Percentiles rank a stretch among this genome's conserved stretches.
Evolutionary conservation across 441 rosid species (phyloP).

Genomic region (Arabidopsis hybrid): DNA sequence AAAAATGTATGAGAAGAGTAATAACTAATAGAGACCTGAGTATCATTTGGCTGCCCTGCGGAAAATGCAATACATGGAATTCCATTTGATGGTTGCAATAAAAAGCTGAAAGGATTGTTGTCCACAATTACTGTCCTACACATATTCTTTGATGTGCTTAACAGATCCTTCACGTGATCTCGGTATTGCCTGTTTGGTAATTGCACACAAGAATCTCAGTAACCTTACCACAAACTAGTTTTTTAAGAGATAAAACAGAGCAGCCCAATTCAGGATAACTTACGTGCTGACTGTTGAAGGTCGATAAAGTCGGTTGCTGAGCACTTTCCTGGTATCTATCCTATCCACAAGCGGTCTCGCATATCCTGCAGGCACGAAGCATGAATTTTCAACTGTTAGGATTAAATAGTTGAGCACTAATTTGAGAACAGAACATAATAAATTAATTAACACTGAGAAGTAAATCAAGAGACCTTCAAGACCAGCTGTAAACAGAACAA

Average conservation of each 20-base stretch:
- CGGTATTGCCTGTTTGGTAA: conserved; percentile 63
- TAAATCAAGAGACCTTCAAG: conserved; percentile 73
- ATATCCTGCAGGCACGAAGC: conserved; percentile 59
- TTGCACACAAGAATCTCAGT: background rate
- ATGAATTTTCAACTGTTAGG: conserved; percentile 18
- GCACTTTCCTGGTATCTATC: conserved; percentile 71
- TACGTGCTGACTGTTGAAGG: conserved; percentile 94
- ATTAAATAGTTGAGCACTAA: background rate
- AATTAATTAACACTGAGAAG: background rate
- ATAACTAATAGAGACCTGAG: conserved; percentile 62
- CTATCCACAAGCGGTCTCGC: conserved; percentile 93
- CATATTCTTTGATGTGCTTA: conserved; percentile 73
- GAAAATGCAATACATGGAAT: conserved; percentile 94
- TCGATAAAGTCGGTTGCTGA: conserved; percentile 78
- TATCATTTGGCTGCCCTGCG: conserved; percentile 76
- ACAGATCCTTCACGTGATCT: conserved; percentile 94
- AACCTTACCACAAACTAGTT: conserved; percentile 4
- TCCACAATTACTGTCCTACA: conserved; percentile 83
- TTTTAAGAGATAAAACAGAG: background rate
- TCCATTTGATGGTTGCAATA: conserved; percentile 92
- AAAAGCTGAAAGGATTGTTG: conserved; percentile 96
- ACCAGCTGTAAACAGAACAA: conserved; percentile 93
- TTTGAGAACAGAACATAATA: background rate
- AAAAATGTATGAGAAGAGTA: conserved; percentile 11
- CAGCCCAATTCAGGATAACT: conserved; percentile 38